Percentiles rank a stretch among this genome's conserved stretches.
These are phyloP conservation scores for Aphanomyces astaci DNA, from an alignment of 352 stramenopile genomes.

Conservation along the genomic window DNA sequence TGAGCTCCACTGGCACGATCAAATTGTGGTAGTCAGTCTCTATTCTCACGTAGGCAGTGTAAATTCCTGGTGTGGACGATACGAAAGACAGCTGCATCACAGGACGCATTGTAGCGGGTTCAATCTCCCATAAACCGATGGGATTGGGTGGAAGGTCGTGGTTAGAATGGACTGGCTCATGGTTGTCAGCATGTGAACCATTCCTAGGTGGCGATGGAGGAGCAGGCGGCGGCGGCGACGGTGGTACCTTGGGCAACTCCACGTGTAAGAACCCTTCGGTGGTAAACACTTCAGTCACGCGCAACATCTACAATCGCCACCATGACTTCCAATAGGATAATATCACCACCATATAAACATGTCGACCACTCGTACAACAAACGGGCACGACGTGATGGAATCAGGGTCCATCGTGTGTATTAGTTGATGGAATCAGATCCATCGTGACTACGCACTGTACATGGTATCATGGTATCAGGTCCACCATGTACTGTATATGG, in stretches of 20 bases:
- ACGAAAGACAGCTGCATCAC: constrained; percentile 19
- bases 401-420: too few relatives aligned
- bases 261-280: constrained; percentile 21
- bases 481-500: too few relatives aligned
- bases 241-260: neutral
- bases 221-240: neutral
- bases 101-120: neutral
- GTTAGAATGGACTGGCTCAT: neutral
- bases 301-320: neutral
- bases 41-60: constrained; percentile 11
- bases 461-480: too few relatives aligned
- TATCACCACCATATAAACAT: too few relatives aligned
- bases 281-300: constrained; percentile 18
- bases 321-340: too few relatives aligned
- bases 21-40: constrained; percentile 10
- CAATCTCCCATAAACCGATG: constrained; percentile 1
- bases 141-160: neutral
- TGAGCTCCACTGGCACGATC: constrained; percentile 14
- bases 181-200: too few relatives aligned
- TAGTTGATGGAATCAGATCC: too few relatives aligned
- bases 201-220: too few relatives aligned
- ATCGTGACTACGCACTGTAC: too few relatives aligned
- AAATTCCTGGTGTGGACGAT: neutral
- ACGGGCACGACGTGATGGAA: too few relatives aligned
- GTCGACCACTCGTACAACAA: too few relatives aligned